Evolutionary conservation across 305 asterid species (phyloP), one percentile per base, ranked within the genome.

Genomic region (Rubia peregrina): DNA sequence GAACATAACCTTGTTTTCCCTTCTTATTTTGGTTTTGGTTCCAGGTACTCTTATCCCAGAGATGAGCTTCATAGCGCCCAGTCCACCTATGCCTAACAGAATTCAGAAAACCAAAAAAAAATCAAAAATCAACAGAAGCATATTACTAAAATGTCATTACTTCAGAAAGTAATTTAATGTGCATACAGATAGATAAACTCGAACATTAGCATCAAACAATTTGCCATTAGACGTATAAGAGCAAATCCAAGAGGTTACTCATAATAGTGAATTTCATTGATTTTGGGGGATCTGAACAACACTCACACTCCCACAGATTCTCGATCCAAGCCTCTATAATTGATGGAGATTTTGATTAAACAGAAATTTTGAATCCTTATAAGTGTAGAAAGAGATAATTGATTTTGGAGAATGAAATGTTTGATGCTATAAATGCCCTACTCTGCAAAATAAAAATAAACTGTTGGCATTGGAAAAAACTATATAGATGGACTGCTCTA

Each of bases 41-140:
- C 99, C 99, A 94, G 69, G 99, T 94, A 78, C 92, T 94, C 85
- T 91, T 94, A 80, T 94, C 99, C 99, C 99, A 94, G 70, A 94
- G 93, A 84, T 94, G 99, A 64, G 99, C 99, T 83, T 94, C 99
- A 79, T 94, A 94, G 69, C 99, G 95, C 75, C 99, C 99, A 44
- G 99, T 94, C 99, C 99, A 94, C 66, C 99, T 83, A 84, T 94
- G 99, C 93, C 99, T 94, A 74, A 22, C 30, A 48, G 40, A 21
- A 55, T 22, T 48, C 1, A 6, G 46, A 33, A 33, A 33, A 33
- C 4, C 38, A 33, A 33, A 2, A 3, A 33, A 33, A n/a, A n/a
- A 30, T 30, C n/a, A 51, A 71, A 55, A 68, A 22, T 41, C 33
- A 63, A 40, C 30, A 51, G 33, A 49, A 74, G 38, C 48, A 51